A percentile compares a stretch with the other conserved stretches of the same genome.
phyloP scores from a whole-genome alignment of 139 green algal species.

The Edaphochlamys debaryana region DNA sequence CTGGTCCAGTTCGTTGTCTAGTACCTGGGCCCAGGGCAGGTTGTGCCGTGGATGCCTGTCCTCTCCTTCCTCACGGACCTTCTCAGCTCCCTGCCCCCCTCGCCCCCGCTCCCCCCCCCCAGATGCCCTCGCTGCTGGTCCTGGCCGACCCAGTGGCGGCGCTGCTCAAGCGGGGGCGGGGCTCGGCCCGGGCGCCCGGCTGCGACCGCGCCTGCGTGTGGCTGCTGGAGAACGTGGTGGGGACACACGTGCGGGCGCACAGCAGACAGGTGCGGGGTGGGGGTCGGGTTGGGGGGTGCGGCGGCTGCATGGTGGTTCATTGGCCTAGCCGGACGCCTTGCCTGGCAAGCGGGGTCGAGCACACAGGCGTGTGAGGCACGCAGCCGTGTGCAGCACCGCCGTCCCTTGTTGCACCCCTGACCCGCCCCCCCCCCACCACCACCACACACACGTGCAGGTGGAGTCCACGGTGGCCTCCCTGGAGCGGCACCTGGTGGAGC shows the following conservation, averaged over 20 bases:
- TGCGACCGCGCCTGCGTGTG: constrained; percentile 30
- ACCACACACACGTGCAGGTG: too few species aligned
- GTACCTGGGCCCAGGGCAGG: too few species aligned
- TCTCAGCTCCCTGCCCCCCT: too few species aligned
- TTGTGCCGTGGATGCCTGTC: background rate
- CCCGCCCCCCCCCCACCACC: too few species aligned
- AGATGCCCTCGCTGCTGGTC: background rate
- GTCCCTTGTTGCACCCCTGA: too few species aligned
- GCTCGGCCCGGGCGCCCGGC: background rate
- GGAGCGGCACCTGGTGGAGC: background rate
- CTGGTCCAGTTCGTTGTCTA: too few species aligned
- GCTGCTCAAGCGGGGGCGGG: constrained; percentile 1
- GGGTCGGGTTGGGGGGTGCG: too few species aligned
- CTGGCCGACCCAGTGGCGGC: constrained; percentile 7
- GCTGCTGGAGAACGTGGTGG: constrained; percentile 35
- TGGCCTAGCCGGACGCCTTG: too few species aligned
- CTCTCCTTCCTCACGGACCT: background rate
- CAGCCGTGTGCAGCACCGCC: too few species aligned
- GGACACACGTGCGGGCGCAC: constrained; percentile 28
- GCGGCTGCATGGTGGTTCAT: too few species aligned
- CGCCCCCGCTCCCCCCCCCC: background rate
- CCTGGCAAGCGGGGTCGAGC: too few species aligned
- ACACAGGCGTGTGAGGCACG: too few species aligned
- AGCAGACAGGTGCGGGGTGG: background rate
- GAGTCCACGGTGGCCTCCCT: background rate